A percentile compares a stretch with the other conserved stretches of the same genome.
Evolutionary conservation across 305 asterid species (phyloP).

Genomic region (Nicotiana rustica): DNA sequence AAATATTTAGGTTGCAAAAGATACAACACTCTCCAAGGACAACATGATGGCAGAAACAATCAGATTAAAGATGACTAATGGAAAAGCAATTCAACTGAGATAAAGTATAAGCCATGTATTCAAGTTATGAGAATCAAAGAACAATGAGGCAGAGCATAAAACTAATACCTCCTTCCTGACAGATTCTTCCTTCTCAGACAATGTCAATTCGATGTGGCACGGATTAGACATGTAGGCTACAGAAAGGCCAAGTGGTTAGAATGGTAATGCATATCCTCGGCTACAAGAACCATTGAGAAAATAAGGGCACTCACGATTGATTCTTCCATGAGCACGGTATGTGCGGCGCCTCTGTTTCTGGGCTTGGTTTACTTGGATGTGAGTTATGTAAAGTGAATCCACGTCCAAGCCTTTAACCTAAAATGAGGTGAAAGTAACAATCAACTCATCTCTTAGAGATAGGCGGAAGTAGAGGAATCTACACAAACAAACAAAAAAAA

Average conservation of each 20-base stretch:
- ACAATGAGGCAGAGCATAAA: not conserved
- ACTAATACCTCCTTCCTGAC: conserved; percentile 65
- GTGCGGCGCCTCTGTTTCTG: conserved; percentile 75
- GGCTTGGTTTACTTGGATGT: conserved; percentile 79
- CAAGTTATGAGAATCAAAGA: not conserved
- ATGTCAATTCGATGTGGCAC: conserved; percentile 68
- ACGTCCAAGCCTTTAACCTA: conserved; percentile 82
- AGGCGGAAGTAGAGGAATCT: not conserved
- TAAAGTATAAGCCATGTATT: not conserved
- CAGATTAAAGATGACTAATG: not conserved
- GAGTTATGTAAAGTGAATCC: conserved; percentile 69
- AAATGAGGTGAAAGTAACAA: not conserved
- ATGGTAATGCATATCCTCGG: not conserved
- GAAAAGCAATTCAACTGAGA: not conserved
- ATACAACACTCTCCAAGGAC: not conserved
- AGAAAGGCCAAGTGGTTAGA: not conserved
- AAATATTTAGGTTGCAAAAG: not conserved
- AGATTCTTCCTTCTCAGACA: conserved; percentile 70
- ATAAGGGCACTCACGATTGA: conserved; percentile 55
- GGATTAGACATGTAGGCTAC: conserved; percentile 79
- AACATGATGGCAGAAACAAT: not conserved
- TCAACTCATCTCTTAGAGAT: not conserved
- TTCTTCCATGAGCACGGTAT: conserved; percentile 77
- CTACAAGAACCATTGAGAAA: not conserved
- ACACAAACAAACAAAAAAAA: not conserved